Base-by-base conservation (phyloP, 2,329 filamentous ascomycete genomes). In the Trichoderma koningiopsis region DNA sequence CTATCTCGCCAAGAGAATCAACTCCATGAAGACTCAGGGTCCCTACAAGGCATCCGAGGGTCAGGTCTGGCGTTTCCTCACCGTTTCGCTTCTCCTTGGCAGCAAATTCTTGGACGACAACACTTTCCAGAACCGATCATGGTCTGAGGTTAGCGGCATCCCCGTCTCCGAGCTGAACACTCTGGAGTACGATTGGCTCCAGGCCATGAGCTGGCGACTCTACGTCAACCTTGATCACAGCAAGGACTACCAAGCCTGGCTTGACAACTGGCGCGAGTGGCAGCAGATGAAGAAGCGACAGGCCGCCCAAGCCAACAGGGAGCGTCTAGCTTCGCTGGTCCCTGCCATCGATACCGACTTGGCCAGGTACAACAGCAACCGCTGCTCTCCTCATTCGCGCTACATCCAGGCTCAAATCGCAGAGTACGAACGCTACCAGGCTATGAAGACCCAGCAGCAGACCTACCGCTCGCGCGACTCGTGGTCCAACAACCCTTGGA, bases 81-180 rank as follows among this genome's bases (percentile, higher is more conserved):
- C 94, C 7, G 91, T 95, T 47, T 89, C 92, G 8, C 83, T 97
- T 69, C 87, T 97, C 63, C 85, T 97, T 65, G 94, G 93, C 70
- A 97, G 93, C 88, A 97, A 97, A 83, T 97, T 97, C 76, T 84
- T 97, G 73, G 94, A 97, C 76, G 94, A 97, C 84, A 97, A 97
- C 82, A 97, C 94, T 6, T 97, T 97, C 81, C 94, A 97, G 85
- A 97, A 97, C 82, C 91, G 93, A 68, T 97, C 94, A 1, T 97
- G 94, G 94, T 93, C 94, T 5, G 94, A 97, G 77, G 94, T 97
- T 64, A 97, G 93, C 80, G 93, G 92, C 71, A 97, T 97, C 73
- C 85, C 90, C 37, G 93, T 97, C 24, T 82, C 87, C 3, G 93
- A 97, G 77, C 86, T 97, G 74, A 97, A 97, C 82, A 84, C 86